Base-by-base conservation (phyloP, 306 rosid species). In the Boehmeria nivea region DNA sequence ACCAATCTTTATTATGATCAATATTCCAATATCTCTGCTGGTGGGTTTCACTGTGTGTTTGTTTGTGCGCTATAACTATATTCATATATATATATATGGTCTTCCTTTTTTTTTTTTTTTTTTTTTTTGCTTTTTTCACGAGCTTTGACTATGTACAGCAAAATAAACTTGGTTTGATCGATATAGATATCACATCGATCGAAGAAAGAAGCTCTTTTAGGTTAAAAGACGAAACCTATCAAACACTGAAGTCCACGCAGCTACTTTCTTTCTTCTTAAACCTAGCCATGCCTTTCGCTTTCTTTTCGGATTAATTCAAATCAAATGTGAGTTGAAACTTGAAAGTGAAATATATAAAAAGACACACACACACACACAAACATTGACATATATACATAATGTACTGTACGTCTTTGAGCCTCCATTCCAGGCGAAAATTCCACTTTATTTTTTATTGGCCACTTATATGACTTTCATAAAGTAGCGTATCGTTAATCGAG, bases 171-270 rank as follows among this genome's bases (percentile, higher is more conserved):
- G 36, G 36, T 31, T 31, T 10, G 36, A 31, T 31, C 36, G 36
- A 31, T 10, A 31, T 10, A 4, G 36, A 31, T 39, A 33, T 57
- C 61, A 53, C 12, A 53, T 53, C 58, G 18, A 40, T 31, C 8
- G 36, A 31, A 31, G 5, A 31, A 17, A 15, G 26, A 78, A 69
- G 71, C 81, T 78, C 79, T 79, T 88, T 91, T 91, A 74, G 88
- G 93, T 84, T 84, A 82, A 87, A 87, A 84, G 91, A 49, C 59
- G 58, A 51, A 58, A 79, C 67, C 79, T 60, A 54, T 44, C 6
- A 68, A 72, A 81, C 94, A 68, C 87, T 84, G 91, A 90, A 84
- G 91, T 87, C 95, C 94, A 87, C 88, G 81, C 75, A 72, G 72
- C 83, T 69, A 78, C 64, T 54, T 51, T 53, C 64, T 57, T 26